Base-by-base conservation (phyloP, 495 filamentous ascomycete species). In the Neurospora pannonica region DNA sequence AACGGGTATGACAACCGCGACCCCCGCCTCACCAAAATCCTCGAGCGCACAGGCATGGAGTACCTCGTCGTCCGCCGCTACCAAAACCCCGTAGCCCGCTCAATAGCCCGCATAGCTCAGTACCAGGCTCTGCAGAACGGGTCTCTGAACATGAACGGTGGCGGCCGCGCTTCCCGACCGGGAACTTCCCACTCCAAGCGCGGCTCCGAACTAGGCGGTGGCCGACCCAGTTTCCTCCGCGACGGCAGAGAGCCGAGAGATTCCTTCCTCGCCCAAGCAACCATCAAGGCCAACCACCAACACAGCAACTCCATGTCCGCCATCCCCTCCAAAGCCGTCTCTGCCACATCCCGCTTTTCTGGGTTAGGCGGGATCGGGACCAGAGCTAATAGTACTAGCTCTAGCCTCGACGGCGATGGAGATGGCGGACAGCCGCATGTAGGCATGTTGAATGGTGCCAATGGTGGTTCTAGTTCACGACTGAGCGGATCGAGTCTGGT, bases 1-100 rank as follows among this genome's bases (percentile, higher is more conserved):
- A 79, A 83, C 7, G 82, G 79, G 34, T 86, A 85, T 75, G 85
- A 86, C 54, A 76, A 79, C 8, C 81, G 84, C 2, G 87, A 87
- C 77, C 88, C 87, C 11, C 85, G 89, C 15, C 82, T 90, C 28
- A 82, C 84, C 73, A 85, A 86, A 76, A 81, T 89, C 67, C 86
- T 91, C 24, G 89, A 93, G 80, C 84, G 88, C 38, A 90, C 89
- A 0, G 87, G 84, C 5, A 85, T 90, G 79, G 89, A 92, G 77
- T 93, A 92, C 75, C 82, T 89, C 7, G 90, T 91, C 21, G 88
- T 92, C n/a, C 83, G 91, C 43, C 83, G 91, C 28, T 90, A 89
- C 80, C 90, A 90, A 72, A 90, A 92, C 76, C 91, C 91, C 2
- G 83, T 92, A 7, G 87, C 85, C 4, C 85, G 88, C 40, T 90